These are phyloP conservation scores for Nicotiana otophora DNA, from an alignment of 257 asterid species.

Conservation along the genomic window DNA sequence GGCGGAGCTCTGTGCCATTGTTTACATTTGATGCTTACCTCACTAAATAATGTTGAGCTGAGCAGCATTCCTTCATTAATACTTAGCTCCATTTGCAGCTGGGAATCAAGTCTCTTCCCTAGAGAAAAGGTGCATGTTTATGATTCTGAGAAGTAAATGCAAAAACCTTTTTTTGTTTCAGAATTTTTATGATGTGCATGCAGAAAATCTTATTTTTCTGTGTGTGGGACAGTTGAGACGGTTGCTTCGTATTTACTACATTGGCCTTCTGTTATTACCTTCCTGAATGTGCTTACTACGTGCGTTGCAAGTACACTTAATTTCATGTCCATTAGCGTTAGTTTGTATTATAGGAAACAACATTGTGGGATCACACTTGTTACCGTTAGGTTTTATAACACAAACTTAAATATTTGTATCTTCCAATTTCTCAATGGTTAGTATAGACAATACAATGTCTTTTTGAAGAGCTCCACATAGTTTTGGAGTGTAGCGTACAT, in stretches of 20 bases:
- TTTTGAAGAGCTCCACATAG: no score
- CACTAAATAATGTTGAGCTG: neutral
- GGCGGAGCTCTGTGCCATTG: conserved; percentile 1
- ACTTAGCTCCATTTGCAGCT: neutral
- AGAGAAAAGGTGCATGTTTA: neutral
- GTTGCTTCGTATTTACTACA: neutral
- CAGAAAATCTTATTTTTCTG: neutral
- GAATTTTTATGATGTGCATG: neutral
- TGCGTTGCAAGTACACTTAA: neutral
- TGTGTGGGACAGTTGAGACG: neutral
- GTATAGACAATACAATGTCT: no score
- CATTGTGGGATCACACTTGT: no score
- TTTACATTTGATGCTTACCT: neutral
- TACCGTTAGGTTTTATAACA: no score
- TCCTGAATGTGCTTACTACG: neutral
- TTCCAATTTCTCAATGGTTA: no score
- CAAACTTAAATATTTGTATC: no score
- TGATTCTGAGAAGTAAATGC: neutral
- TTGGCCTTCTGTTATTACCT: neutral
- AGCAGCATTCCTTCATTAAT: neutral
- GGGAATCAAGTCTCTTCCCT: neutral
- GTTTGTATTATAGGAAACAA: no score
- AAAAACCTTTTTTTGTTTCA: neutral
- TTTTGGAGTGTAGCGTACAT: no score
- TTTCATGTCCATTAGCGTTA: no score